Conservation (phyloP, 2,329 filamentous ascomycete genomes). For the Xylariaceae sp. region DNA sequence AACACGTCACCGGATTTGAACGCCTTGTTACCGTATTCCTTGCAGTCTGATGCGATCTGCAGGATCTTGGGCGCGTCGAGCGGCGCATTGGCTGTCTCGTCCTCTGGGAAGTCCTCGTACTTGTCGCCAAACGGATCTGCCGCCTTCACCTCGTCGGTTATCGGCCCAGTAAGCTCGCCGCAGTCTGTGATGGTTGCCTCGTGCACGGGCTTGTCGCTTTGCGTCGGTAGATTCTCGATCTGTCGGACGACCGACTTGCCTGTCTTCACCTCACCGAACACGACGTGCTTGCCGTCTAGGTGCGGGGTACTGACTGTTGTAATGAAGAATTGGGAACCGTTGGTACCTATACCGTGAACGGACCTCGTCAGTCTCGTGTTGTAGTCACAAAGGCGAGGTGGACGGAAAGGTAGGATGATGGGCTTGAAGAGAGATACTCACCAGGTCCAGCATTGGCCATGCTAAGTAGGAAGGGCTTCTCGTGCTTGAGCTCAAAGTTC, state of each 20-base stretch:
- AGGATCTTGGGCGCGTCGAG: conserved; percentile 72
- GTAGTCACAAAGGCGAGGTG: background rate
- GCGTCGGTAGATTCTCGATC: conserved; percentile 82
- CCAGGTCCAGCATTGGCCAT: conserved; percentile 98
- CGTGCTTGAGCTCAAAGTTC: conserved; percentile 91
- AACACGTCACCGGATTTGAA: conserved; percentile 80
- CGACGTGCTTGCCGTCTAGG: conserved; percentile 94
- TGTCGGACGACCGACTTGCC: conserved; percentile 91
- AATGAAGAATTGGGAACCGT: conserved; percentile 98
- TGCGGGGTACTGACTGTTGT: conserved; percentile 96
- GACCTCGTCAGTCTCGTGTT: conserved; percentile 6
- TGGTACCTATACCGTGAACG: conserved; percentile 68
- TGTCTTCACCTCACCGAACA: conserved; percentile 91
- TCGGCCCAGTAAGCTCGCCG: conserved; percentile 79
- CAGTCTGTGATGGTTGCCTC: conserved; percentile 82
- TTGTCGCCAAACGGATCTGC: conserved; percentile 85
- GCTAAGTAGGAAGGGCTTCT: conserved; percentile 89
- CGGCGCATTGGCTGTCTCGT: conserved; percentile 64
- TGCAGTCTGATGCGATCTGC: conserved; percentile 82
- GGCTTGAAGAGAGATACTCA: conserved; percentile 47
- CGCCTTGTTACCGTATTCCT: conserved; percentile 89
- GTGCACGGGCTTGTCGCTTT: conserved; percentile 76
- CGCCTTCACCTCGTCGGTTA: conserved; percentile 70
- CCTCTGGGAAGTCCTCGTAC: conserved; percentile 96
- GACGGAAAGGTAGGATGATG: background rate